phyloP scores from a whole-genome alignment of 2,329 filamentous ascomycete genomes.

The Ceratocystis colombiana region DNA sequence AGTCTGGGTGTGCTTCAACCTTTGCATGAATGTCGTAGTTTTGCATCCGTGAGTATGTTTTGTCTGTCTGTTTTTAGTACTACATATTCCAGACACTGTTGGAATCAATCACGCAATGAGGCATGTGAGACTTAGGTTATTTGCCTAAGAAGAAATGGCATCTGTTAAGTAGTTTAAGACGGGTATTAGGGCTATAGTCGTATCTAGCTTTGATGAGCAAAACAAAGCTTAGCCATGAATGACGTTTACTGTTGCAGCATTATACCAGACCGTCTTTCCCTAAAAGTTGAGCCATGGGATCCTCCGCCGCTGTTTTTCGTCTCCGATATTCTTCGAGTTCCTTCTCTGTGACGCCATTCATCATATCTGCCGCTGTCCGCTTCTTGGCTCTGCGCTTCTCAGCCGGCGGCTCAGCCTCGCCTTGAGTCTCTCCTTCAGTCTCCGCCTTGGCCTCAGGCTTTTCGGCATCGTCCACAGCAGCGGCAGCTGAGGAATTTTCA shows the following conservation, averaged over 20 bases:
- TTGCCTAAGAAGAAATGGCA: neutral
- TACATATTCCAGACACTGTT: no score
- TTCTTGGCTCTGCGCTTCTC: slow-evolving; percentile 36
- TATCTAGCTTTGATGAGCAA: neutral
- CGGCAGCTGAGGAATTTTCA: slow-evolving; percentile 23
- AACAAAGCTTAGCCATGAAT: neutral
- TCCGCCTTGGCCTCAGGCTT: slow-evolving; percentile 33
- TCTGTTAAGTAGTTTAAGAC: no score
- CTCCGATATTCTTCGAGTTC: slow-evolving; percentile 79
- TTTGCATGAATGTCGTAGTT: neutral
- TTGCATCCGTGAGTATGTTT: neutral
- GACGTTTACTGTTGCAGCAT: neutral
- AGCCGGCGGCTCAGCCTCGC: slow-evolving; percentile 31
- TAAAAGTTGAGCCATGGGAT: slow-evolving; percentile 77
- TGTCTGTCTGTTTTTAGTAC: no score
- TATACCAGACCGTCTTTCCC: slow-evolving; percentile 57
- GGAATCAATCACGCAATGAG: neutral
- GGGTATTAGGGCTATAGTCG: no score
- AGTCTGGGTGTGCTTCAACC: neutral
- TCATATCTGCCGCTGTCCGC: slow-evolving; percentile 71
- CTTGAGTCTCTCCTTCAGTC: slow-evolving; percentile 26
- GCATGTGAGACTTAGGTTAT: neutral
- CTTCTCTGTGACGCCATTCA: slow-evolving; percentile 65
- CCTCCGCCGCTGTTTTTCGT: slow-evolving; percentile 61
- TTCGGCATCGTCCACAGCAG: slow-evolving; percentile 24